Evolutionary conservation across 345 rosid genomes (phyloP).

Genomic region (Salix exigua): DNA sequence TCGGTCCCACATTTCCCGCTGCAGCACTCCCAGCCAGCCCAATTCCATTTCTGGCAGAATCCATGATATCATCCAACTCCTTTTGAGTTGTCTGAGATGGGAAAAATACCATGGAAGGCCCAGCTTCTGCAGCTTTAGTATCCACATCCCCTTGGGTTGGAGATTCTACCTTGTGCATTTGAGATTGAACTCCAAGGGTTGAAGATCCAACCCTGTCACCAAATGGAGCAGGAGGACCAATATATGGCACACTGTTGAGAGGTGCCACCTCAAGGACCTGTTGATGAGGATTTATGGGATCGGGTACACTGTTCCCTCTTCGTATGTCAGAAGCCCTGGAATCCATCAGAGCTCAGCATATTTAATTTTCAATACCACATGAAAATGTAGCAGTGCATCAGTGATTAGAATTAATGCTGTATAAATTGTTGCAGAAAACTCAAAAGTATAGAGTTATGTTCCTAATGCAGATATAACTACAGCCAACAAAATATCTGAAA

Average conservation of each 20-base stretch:
- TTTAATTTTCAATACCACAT: neutral
- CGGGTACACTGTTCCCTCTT: slow-evolving; percentile 20
- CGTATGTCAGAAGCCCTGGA: slow-evolving; percentile 28
- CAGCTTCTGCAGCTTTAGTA: slow-evolving; percentile 28
- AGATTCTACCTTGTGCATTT: slow-evolving; percentile 4
- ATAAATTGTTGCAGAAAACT: neutral
- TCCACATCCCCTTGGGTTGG: slow-evolving; percentile 15
- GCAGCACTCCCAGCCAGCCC: slow-evolving; percentile 68
- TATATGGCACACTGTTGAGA: slow-evolving; percentile 62
- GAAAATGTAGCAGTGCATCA: neutral
- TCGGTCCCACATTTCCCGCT: slow-evolving; percentile 53
- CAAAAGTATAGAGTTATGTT: neutral
- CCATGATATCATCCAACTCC: slow-evolving; percentile 35
- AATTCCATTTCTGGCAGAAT: slow-evolving; percentile 42
- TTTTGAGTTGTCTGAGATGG: slow-evolving; percentile 45
- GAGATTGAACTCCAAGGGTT: no score
- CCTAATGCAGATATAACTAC: neutral
- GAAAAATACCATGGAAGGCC: slow-evolving; percentile 47
- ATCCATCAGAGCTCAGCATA: slow-evolving; percentile 18
- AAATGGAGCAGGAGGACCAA: slow-evolving; percentile 38
- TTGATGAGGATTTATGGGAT: neutral
- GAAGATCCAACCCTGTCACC: slow-evolving; percentile 1
- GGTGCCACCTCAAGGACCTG: slow-evolving; percentile 52
- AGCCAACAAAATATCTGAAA: neutral
- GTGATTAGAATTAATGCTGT: neutral